A percentile compares a stretch with the other conserved stretches of the same genome.
Evolutionary conservation across 176 grass and related monocot genomes (phyloP).

Genomic region (Eleusine indica): DNA sequence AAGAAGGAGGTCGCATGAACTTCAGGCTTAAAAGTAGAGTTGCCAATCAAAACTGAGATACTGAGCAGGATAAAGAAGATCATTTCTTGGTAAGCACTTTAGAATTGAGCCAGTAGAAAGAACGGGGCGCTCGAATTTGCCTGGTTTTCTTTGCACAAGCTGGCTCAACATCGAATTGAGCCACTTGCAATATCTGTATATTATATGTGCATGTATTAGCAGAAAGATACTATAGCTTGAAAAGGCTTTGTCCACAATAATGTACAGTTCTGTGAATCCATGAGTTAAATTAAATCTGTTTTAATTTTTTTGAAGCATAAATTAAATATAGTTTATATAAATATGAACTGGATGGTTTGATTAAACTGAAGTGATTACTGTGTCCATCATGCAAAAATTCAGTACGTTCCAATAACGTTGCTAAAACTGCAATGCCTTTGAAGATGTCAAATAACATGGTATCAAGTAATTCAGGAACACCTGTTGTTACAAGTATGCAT

Average conservation of each 20-base stretch:
- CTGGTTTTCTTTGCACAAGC: neutral
- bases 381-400: neutral
- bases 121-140: constrained; percentile 18
- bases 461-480: neutral
- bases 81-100: neutral
- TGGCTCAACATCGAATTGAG: constrained; percentile 46
- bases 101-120: constrained; percentile 20
- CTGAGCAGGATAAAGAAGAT: constrained; percentile 15
- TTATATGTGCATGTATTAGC: neutral
- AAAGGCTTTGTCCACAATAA: constrained; percentile 39
- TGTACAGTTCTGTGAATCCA: constrained; percentile 18
- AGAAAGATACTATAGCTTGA: constrained; percentile 10
- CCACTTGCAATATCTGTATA: constrained; percentile 28
- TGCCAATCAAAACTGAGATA: neutral
- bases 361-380: constrained; percentile 10
- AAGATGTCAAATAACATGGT: neutral
- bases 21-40: constrained; percentile 15
- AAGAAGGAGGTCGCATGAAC: constrained; percentile 65
- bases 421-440: neutral
- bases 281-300: constrained; percentile 5
- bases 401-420: neutral
- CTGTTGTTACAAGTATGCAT: neutral
- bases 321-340: neutral
- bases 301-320: neutral
- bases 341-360: neutral